These are phyloP conservation scores for Alternaria panax DNA, from an alignment of 2,329 filamentous ascomycete genomes.

Conservation along the genomic window DNA sequence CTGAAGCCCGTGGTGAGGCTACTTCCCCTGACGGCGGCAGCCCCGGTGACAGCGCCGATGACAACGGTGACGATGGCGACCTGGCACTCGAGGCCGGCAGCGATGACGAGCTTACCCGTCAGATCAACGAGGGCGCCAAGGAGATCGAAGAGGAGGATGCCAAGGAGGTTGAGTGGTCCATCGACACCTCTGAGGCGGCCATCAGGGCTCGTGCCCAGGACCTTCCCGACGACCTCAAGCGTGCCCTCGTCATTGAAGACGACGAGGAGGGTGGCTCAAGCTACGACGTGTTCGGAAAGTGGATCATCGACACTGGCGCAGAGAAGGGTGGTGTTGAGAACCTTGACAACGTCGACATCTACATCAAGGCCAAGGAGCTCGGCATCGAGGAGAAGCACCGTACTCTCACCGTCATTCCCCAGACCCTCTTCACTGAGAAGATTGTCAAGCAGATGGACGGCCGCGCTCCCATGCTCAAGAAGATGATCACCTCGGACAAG, in stretches of 20 bases:
- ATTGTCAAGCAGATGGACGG: slow-evolving; percentile 86
- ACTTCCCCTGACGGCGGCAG: slow-evolving; percentile 63
- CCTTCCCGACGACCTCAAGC: slow-evolving; percentile 93
- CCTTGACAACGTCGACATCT: slow-evolving; percentile 88
- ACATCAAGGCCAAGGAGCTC: slow-evolving; percentile 94
- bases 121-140: slow-evolving; percentile 71
- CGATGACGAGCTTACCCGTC: slow-evolving; percentile 89
- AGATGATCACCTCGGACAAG: slow-evolving; percentile 88
- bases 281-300: slow-evolving; percentile 92
- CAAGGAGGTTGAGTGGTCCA: slow-evolving; percentile 92
- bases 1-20: slow-evolving; percentile 63
- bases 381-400: slow-evolving; percentile 95
- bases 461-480: slow-evolving; percentile 87
- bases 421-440: slow-evolving; percentile 91
- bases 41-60: slow-evolving; percentile 71
- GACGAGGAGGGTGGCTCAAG: slow-evolving; percentile 80
- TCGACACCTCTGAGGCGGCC: slow-evolving; percentile 94
- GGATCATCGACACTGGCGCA: slow-evolving; percentile 80
- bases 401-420: slow-evolving; percentile 87
- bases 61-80: slow-evolving; percentile 70
- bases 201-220: slow-evolving; percentile 93
- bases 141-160: slow-evolving; percentile 76
- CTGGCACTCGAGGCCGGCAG: slow-evolving; percentile 75
- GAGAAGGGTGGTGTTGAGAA: slow-evolving; percentile 76
- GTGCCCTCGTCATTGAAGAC: slow-evolving; percentile 83